Conservation (phyloP, 306 rosid genomes). For the Senna tora region DNA sequence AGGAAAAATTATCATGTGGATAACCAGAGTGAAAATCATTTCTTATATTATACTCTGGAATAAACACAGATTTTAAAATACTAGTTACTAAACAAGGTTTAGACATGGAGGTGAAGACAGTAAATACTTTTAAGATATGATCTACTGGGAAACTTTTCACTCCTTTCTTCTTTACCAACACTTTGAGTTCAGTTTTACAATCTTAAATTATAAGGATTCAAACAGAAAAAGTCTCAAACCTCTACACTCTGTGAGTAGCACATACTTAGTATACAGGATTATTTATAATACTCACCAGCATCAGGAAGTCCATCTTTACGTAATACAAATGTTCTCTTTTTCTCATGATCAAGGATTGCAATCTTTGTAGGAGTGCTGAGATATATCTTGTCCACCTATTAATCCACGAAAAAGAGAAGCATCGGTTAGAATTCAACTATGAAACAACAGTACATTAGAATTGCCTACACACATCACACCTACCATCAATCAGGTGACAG, state of each 20-base stretch:
- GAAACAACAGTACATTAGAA: conserved; percentile 21
- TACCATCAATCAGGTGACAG: background rate
- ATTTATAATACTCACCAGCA: conserved; percentile 59
- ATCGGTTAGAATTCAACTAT: conserved; percentile 27
- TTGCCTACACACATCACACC: background rate
- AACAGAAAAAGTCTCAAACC: background rate
- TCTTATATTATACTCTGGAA: conserved; percentile 13
- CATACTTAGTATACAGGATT: conserved; percentile 15
- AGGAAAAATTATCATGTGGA: background rate
- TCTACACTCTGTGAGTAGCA: background rate
- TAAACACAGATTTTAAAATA: background rate
- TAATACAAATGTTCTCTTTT: conserved; percentile 77
- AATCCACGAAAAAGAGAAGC: conserved; percentile 20
- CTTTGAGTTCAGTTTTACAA: background rate
- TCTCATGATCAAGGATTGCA: conserved; percentile 84
- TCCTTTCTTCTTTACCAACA: conserved; percentile 1
- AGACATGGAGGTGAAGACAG: background rate
- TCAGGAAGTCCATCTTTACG: conserved; percentile 93
- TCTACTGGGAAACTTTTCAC: conserved; percentile 7
- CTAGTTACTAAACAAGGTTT: conserved; percentile 5
- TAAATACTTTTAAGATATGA: conserved; percentile 7
- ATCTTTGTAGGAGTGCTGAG: conserved; percentile 84
- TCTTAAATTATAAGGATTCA: conserved; percentile 6
- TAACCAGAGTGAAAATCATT: background rate
- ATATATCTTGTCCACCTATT: conserved; percentile 77